Percentiles rank a stretch among this genome's conserved stretches.
Conservation (phyloP, 2,329 filamentous ascomycete species). For the Graphilbum ipis-grandicollis region DNA sequence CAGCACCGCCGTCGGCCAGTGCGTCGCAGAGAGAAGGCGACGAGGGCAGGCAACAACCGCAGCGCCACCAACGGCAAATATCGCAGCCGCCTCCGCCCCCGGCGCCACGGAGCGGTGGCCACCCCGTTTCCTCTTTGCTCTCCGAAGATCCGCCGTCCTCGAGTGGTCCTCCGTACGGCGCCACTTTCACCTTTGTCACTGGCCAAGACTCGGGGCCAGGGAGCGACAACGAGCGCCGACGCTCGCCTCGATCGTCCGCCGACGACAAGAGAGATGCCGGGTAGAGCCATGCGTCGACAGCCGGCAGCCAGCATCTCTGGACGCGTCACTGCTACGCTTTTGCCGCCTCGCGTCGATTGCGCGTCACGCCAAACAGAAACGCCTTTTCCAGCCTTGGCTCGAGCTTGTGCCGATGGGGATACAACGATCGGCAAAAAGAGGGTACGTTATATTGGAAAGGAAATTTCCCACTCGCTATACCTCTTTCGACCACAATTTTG, state of each 20-base stretch:
- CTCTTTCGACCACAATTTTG: slow-evolving; percentile 2
- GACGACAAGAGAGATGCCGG: background rate
- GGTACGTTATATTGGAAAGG: slow-evolving; percentile 1
- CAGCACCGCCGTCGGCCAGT: slow-evolving; percentile 16
- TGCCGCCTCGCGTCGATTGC: too few relatives aligned
- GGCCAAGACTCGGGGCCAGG: slow-evolving; percentile 2
- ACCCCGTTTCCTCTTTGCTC: slow-evolving; percentile 26
- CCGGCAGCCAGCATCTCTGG: too few relatives aligned
- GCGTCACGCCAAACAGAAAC: too few relatives aligned
- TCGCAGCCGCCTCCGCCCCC: slow-evolving; percentile 1
- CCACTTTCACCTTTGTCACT: slow-evolving; percentile 8
- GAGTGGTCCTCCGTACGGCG: slow-evolving; percentile 9
- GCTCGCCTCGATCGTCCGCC: slow-evolving; percentile 11
- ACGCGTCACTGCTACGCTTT: too few relatives aligned
- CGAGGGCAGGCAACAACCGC: slow-evolving; percentile 10
- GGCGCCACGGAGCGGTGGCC: slow-evolving; percentile 14
- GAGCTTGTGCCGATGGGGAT: too few relatives aligned
- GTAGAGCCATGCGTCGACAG: too few relatives aligned
- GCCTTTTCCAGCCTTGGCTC: too few relatives aligned
- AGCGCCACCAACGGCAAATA: slow-evolving; percentile 12
- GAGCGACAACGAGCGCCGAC: slow-evolving; percentile 14
- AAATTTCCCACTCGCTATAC: slow-evolving; percentile 3
- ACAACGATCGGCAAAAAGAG: slow-evolving; percentile 6
- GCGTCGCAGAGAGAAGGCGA: slow-evolving; percentile 17
- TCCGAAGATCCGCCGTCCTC: slow-evolving; percentile 20